Evolutionary conservation across 345 rosid species (phyloP).

Genomic region (Turritis glabra): DNA sequence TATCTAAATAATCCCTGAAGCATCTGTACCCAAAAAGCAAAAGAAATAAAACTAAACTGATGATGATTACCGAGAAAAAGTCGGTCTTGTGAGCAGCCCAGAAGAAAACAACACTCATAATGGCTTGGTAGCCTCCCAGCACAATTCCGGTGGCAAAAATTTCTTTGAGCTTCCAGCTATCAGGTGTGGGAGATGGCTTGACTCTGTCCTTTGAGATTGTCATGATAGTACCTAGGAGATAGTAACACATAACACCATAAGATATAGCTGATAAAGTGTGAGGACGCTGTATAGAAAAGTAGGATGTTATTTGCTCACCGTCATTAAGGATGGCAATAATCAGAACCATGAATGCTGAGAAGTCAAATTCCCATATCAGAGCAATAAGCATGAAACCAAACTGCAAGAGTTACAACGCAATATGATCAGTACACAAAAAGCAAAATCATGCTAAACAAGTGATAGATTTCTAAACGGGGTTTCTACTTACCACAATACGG

Average conservation of each 20-base stretch:
- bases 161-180: slow-evolving; percentile 92
- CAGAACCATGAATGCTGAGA: slow-evolving; percentile 83
- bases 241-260: slow-evolving; percentile 7
- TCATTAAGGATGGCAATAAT: slow-evolving; percentile 95
- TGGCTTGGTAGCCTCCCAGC: slow-evolving; percentile 78
- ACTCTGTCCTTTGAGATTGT: slow-evolving; percentile 95
- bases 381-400: slow-evolving; percentile 55
- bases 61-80: slow-evolving; percentile 52
- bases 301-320: slow-evolving; percentile 49
- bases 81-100: slow-evolving; percentile 62
- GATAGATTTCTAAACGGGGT: background rate
- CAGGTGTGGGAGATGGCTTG: slow-evolving; percentile 95
- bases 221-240: slow-evolving; percentile 78
- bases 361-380: slow-evolving; percentile 51
- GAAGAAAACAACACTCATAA: slow-evolving; percentile 91
- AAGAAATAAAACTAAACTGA: background rate
- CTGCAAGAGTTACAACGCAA: slow-evolving; percentile 17
- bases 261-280: background rate
- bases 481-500: slow-evolving; percentile 48
- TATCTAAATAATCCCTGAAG: background rate
- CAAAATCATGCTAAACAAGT: background rate
- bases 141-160: slow-evolving; percentile 89
- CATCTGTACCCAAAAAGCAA: background rate
- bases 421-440: slow-evolving; percentile 12
- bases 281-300: background rate